Percentiles rank a stretch among this genome's conserved stretches.
Evolutionary conservation across 192 early-diverging fungal species (phyloP).

Genomic region (Coemansia sp.): DNA sequence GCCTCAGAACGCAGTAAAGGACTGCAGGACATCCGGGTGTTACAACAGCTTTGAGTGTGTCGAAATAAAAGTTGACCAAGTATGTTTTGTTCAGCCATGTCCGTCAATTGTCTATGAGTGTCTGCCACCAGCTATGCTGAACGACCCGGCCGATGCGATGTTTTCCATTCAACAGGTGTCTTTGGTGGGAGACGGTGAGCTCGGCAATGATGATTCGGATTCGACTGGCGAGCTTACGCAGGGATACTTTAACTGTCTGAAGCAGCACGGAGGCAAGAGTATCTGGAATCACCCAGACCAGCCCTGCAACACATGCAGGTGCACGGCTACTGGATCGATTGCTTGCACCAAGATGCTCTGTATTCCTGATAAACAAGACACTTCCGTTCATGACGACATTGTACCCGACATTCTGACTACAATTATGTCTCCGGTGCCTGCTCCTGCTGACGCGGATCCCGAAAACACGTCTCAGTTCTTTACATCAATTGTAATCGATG

Average conservation of each 20-base stretch:
- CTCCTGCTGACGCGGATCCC: neutral
- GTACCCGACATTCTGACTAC: constrained; percentile 20
- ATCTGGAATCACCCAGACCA: constrained; percentile 33
- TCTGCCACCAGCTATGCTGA: constrained; percentile 23
- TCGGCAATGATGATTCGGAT: constrained; percentile 2
- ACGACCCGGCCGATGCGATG: constrained; percentile 23
- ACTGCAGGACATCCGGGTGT: constrained; percentile 47
- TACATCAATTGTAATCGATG: constrained; percentile 29
- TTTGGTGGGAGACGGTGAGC: constrained; percentile 7
- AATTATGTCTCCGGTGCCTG: constrained; percentile 15
- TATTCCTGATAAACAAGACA: neutral
- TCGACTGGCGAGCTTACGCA: constrained; percentile 19
- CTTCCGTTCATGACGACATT: constrained; percentile 2
- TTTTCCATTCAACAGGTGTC: constrained; percentile 14
- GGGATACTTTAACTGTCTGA: constrained; percentile 33
- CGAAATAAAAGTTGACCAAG: constrained; percentile 18
- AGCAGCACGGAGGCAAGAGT: constrained; percentile 29
- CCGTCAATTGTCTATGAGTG: constrained; percentile 33
- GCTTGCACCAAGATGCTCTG: constrained; percentile 51
- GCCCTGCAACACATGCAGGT: constrained; percentile 42
- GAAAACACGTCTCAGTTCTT: constrained; percentile 11
- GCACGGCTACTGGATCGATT: constrained; percentile 25
- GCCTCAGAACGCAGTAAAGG: neutral
- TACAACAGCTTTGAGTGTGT: constrained; percentile 27
- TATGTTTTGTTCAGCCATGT: constrained; percentile 40